Base-by-base conservation (phyloP, 1,139 yeast species). In the Lodderomyces metapsilosis region DNA sequence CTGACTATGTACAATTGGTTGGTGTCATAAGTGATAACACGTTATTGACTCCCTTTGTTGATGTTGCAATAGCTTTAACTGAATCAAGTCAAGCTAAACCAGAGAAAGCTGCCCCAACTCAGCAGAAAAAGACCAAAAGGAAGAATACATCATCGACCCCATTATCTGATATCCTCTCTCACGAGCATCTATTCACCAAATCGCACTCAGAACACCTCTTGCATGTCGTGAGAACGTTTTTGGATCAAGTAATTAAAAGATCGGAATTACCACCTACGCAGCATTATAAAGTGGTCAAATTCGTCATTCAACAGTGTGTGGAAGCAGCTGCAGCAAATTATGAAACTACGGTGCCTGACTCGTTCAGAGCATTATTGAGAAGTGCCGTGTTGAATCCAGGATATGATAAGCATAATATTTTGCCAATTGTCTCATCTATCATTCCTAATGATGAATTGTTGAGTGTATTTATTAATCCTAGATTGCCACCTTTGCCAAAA, bases 91-190 rank as follows among this genome's bases (percentile, higher is more conserved):
- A 5, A 7, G 18, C 18, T 8, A 15, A 16, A 28, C 17, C 17
- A n/a, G 21, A 27, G n/a, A 6, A 24, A 6, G 16, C 37, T n/a
- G n/a, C 34, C 6, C 8, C 21, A 8, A 21, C 28, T 3, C 33
- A 36, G 13, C 21, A 4, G 56, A 57, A 39, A 61, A 59, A 23
- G 56, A 3, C 12, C 22, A 30, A 30, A 64, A 74, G 68, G 55
- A 78, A 71, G 53, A 68, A 63, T 39, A 61, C 58, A 36, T 65
- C 67, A 18, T 52, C 74, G 0, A 71, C 73, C 21, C 77, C 84
- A 3, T 62, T 84, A 50, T 78, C 94, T 3, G 96, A 88, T 63
- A 63, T 84, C 34, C 69, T 85, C 37, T 80, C 92, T 1, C 87
- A 85, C 56, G 75, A 84, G 25, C 80, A 77, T 38, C 64, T 80